Percentiles rank a stretch among this genome's conserved stretches.
Conservation (phyloP, 805 yeast species). For the Kuraishia hungarica region DNA sequence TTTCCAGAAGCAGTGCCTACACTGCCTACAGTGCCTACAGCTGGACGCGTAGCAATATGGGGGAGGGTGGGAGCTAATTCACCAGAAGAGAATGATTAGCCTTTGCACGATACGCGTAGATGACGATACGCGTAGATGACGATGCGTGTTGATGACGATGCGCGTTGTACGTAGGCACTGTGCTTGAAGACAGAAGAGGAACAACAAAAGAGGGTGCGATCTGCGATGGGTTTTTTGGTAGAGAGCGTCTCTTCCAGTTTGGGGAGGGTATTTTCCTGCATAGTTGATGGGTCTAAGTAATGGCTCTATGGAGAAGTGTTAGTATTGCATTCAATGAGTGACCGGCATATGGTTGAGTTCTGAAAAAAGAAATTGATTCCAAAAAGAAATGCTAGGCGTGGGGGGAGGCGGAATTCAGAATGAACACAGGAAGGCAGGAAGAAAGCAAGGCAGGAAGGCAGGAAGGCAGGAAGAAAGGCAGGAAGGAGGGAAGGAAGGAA, state of each 20-base stretch:
- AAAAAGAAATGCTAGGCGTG: neutral
- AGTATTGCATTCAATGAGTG: neutral
- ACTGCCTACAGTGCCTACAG: too few relatives aligned
- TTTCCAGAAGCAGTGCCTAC: neutral
- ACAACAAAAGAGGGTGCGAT: too few relatives aligned
- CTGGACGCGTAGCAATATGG: neutral
- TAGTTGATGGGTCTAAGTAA: neutral
- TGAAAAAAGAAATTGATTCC: neutral
- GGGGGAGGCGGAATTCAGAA: neutral
- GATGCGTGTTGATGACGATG: neutral
- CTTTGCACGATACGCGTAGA: neutral
- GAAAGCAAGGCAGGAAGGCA: neutral
- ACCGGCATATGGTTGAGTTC: neutral
- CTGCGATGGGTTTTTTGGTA: neutral
- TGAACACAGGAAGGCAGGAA: neutral
- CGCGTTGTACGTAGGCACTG: neutral
- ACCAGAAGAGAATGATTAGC: neutral
- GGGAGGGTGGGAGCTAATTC: too few relatives aligned
- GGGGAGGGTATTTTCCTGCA: neutral
- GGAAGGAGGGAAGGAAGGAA: neutral
- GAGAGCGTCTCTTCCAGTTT: neutral
- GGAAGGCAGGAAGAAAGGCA: neutral
- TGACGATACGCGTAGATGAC: neutral
- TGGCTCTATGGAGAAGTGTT: neutral
- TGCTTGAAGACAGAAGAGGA: neutral